phyloP scores from a whole-genome alignment of 306 rosid species.

The Sicyos edulis region DNA sequence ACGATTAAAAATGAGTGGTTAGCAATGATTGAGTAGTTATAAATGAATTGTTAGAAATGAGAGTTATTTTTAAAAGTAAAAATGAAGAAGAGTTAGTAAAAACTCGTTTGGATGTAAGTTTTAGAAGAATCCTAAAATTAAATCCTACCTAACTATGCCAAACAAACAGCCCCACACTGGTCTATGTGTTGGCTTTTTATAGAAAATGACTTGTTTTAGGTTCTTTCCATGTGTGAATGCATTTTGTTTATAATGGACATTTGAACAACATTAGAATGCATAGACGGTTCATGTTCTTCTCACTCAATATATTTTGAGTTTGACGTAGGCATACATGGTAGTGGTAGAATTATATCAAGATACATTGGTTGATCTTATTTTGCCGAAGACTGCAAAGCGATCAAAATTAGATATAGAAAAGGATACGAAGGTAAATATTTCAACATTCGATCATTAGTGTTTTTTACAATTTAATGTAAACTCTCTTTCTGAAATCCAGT shows the following conservation, averaged over 20 bases:
- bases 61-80: too few relatives aligned
- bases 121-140: too few relatives aligned
- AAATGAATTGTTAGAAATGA: too few relatives aligned
- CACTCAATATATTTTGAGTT: slow-evolving; percentile 3
- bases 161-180: too few relatives aligned
- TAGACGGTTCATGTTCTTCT: not conserved
- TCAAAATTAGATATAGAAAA: slow-evolving; percentile 74
- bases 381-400: slow-evolving; percentile 67
- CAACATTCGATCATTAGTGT: not conserved
- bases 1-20: too few relatives aligned
- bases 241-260: not conserved
- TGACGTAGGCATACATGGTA: slow-evolving; percentile 76
- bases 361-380: slow-evolving; percentile 78
- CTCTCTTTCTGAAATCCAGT: too few relatives aligned
- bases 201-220: not conserved
- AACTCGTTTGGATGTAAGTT: too few relatives aligned
- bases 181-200: too few relatives aligned
- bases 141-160: too few relatives aligned
- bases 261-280: not conserved
- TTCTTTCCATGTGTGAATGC: not conserved
- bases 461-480: not conserved
- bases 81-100: too few relatives aligned
- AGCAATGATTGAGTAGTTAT: too few relatives aligned
- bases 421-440: slow-evolving; percentile 68
- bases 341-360: slow-evolving; percentile 96